Conservation (phyloP, 73 alveolate genomes). For the Paramecium tetraurelia region DNA sequence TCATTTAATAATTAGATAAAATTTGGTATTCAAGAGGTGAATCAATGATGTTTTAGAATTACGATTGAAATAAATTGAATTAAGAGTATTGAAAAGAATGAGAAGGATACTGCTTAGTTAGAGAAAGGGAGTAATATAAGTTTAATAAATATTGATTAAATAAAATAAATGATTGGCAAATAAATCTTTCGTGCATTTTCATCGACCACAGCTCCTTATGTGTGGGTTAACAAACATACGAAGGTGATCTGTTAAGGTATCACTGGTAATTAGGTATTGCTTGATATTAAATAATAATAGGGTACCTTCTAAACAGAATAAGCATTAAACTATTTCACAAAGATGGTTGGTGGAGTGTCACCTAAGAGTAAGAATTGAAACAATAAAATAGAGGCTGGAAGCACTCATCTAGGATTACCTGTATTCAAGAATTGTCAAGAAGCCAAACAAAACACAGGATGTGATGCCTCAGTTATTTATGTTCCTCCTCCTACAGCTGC, state of each 20-base stretch:
- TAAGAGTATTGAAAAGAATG: background rate
- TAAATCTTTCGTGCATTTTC: conserved; percentile 13
- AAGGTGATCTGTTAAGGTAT: conserved; percentile 12
- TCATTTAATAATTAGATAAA: background rate
- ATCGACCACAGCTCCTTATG: background rate
- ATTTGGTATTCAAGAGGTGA: background rate
- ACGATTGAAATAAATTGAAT: background rate
- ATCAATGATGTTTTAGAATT: background rate
- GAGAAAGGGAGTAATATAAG: background rate
- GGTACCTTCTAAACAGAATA: conserved; percentile 5
- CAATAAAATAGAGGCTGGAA: conserved; percentile 39
- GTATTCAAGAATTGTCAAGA: conserved; percentile 78
- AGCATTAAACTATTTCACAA: background rate
- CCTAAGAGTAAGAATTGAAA: conserved; percentile 76
- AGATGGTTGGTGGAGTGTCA: conserved; percentile 97
- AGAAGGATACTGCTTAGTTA: background rate
- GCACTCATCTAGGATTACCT: conserved; percentile 84
- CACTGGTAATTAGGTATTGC: background rate
- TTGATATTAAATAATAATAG: background rate
- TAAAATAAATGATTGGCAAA: background rate
- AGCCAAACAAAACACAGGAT: conserved; percentile 85
- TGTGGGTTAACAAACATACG: background rate
- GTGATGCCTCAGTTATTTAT: conserved; percentile 94
- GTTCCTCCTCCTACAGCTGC: conserved; percentile 98
- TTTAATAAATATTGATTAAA: background rate